Evolutionary conservation across 2,329 filamentous ascomycete genomes (phyloP), one percentile per base, ranked within the genome.

Genomic region (Bipolaris zeicola): DNA sequence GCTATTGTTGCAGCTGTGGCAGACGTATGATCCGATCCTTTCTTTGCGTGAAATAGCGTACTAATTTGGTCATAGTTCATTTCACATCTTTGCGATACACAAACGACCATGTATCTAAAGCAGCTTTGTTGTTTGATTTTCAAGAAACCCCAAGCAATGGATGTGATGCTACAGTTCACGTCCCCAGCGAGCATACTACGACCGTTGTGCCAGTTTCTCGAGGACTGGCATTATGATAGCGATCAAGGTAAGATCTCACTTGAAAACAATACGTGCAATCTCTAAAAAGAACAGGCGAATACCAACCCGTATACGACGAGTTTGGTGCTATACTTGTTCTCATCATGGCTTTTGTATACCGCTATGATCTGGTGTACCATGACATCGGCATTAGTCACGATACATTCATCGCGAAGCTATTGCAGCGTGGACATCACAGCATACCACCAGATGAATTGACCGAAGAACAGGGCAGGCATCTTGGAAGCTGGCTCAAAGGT

Each of bases 301-400:
- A 92, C 65, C 91, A 94, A 70, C 90, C 90, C 0, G 87, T 92
- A 0, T 95, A 95, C 65, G 91, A 95, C 68, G 91, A 96, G 65
- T 95, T 94, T 63, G 90, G 90, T 0, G 87, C 89, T 0, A 87
- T 93, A 14, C 77, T 95, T 6, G 81, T 95, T 1, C 79, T 95
- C 2, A 82, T 92, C 0, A 76, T 93, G 49, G 89, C 89, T 0
- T 88, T 92, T 61, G 83, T 89, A n/a, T 85, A 91, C 69, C 87
- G 91, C 13, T 94, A 93, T 67, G 84, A 86, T 49, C 79, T 95
- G 8, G 83, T 81, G 0, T 78, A 81, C 5, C 76, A 83, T 3
- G 89, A 93, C 34, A 79, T 93, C 28, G 90, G 89, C 2, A 78
- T 86, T 11, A 79, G 84, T 1, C 69, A 81, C 0, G 85, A 88